Percentiles rank a stretch among this genome's conserved stretches.
Evolutionary conservation across 108 stramenopile species (phyloP).

Genomic region (Nitzschia palea): DNA sequence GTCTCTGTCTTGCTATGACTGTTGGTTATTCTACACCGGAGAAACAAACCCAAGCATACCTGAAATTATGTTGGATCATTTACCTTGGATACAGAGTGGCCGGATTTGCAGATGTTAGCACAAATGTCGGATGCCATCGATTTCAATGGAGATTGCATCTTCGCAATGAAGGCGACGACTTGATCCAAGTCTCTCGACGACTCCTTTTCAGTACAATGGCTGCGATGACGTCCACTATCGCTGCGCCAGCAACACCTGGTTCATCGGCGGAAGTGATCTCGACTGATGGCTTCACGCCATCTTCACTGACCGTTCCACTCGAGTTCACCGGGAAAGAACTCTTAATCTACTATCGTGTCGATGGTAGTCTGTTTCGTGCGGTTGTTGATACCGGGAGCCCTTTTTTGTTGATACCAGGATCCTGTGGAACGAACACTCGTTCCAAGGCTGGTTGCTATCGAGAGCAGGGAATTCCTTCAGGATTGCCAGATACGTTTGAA

Average conservation of each 20-base stretch:
- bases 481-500: conserved; percentile 47
- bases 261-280: background rate
- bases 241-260: too few relatives aligned
- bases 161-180: background rate
- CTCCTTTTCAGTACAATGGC: too few relatives aligned
- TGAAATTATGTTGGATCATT: too few relatives aligned
- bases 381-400: conserved; percentile 64
- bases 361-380: conserved; percentile 47
- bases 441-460: conserved; percentile 47
- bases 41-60: too few relatives aligned
- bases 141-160: background rate
- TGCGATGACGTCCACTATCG: background rate
- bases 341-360: conserved; percentile 44
- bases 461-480: conserved; percentile 33
- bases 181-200: background rate
- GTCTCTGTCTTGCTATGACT: too few relatives aligned
- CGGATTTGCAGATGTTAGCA: too few relatives aligned
- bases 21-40: too few relatives aligned
- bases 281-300: background rate
- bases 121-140: background rate
- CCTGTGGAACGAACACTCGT: conserved; percentile 39
- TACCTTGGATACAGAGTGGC: too few relatives aligned
- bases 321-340: conserved; percentile 38
- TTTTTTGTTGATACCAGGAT: conserved; percentile 50
- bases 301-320: conserved; percentile 34